phyloP scores from a whole-genome alignment of 805 yeast species.

The Barnettozyma sucrosica region DNA sequence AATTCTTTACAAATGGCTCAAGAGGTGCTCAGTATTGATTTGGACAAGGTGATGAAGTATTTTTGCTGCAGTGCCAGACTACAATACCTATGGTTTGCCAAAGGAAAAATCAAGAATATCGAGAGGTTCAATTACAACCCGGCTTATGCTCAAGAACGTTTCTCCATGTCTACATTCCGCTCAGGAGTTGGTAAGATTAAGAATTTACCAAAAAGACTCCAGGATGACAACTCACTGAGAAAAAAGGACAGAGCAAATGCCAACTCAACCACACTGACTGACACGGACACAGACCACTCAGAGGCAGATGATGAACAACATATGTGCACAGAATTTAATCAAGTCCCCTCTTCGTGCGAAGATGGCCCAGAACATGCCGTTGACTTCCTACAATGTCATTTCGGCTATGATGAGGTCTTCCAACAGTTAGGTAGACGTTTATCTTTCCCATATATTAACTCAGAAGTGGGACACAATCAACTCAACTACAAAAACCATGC shows the following conservation, averaged over 20 bases:
- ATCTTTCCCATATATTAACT: slow-evolving; percentile 33
- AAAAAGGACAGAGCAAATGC: slow-evolving; percentile 4
- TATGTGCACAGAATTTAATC: background rate
- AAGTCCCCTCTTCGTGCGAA: background rate
- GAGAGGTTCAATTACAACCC: slow-evolving; percentile 17
- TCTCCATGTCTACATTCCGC: slow-evolving; percentile 14
- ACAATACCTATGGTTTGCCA: slow-evolving; percentile 44
- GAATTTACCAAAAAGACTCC: slow-evolving; percentile 21
- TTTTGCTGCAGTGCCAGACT: slow-evolving; percentile 29
- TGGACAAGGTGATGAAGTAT: slow-evolving; percentile 26
- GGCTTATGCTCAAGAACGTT: background rate
- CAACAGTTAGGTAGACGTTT: slow-evolving; percentile 31
- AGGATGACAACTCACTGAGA: slow-evolving; percentile 14
- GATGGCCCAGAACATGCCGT: background rate
- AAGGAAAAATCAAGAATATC: slow-evolving; percentile 37
- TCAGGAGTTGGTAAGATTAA: slow-evolving; percentile 26
- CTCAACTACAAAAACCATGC: slow-evolving; percentile 24
- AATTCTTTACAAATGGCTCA: slow-evolving; percentile 30
- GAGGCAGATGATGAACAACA: background rate
- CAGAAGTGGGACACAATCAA: slow-evolving; percentile 29
- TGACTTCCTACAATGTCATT: background rate
- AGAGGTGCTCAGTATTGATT: slow-evolving; percentile 35
- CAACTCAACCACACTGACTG: background rate
- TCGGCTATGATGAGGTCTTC: slow-evolving; percentile 10
- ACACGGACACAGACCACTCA: slow-evolving; percentile 1